Evolutionary conservation across 2,329 filamentous ascomycete genomes (phyloP).

Genomic region (Aspergillus sp.): DNA sequence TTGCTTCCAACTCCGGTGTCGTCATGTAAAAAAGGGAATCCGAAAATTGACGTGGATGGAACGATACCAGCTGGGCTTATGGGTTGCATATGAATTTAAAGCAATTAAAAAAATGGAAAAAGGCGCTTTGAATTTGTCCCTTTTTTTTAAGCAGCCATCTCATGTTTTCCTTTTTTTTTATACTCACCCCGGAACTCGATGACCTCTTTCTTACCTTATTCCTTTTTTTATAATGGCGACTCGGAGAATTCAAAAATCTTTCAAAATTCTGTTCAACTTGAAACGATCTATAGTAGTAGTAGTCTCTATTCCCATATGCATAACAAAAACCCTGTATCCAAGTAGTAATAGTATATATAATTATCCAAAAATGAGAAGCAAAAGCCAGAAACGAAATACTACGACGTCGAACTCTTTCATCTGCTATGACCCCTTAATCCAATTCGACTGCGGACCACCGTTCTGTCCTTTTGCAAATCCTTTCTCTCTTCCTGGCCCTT

Average conservation of each 20-base stretch:
- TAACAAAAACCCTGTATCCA: no score
- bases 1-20: constrained; percentile 99
- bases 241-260: constrained; percentile 1
- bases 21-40: constrained; percentile 74
- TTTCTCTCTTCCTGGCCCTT: background rate
- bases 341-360: no score
- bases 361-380: no score
- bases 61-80: constrained; percentile 5
- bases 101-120: constrained; percentile 2
- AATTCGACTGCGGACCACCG: background rate
- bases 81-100: constrained; percentile 15
- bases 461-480: background rate
- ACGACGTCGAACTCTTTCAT: background rate
- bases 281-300: no score
- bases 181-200: background rate
- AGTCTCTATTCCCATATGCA: no score
- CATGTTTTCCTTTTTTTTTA: constrained; percentile 1
- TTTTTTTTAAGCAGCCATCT: background rate
- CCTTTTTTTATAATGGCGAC: constrained; percentile 9
- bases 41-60: constrained; percentile 11
- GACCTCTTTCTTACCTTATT: background rate
- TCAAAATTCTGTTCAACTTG: no score
- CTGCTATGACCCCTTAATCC: background rate
- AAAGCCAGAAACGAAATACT: background rate
- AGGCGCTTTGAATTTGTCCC: background rate